A percentile compares a stretch with the other conserved stretches of the same genome.
Conservation (phyloP, 2,329 filamentous ascomycete genomes). For the Colletotrichum paranaense region DNA sequence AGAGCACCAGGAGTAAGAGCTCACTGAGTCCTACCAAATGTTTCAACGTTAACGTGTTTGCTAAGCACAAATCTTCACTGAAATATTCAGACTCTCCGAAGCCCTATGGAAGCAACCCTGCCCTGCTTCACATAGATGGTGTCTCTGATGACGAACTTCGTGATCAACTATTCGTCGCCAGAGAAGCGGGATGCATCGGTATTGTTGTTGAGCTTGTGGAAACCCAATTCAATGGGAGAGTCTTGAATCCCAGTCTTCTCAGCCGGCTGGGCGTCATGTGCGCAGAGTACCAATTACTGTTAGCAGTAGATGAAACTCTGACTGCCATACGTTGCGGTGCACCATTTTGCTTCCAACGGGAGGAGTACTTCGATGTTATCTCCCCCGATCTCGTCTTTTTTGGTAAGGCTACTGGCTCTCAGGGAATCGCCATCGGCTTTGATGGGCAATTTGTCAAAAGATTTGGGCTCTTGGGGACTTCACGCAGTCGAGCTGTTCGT, state of each 20-base stretch:
- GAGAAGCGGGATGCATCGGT: slow-evolving; percentile 38
- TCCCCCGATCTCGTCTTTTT: slow-evolving; percentile 41
- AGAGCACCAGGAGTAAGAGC: slow-evolving; percentile 35
- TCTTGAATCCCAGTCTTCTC: slow-evolving; percentile 35
- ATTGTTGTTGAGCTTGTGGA: slow-evolving; percentile 40
- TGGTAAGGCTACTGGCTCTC: slow-evolving; percentile 33
- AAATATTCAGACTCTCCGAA: not conserved
- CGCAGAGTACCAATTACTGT: slow-evolving; percentile 34
- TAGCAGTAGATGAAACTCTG: slow-evolving; percentile 40
- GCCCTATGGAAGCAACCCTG: slow-evolving; percentile 34
- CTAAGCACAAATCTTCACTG: not conserved
- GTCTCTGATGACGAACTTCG: slow-evolving; percentile 34
- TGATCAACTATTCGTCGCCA: slow-evolving; percentile 37
- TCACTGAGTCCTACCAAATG: rapidly evolving
- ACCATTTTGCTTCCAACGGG: slow-evolving; percentile 42
- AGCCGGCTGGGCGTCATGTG: slow-evolving; percentile 33
- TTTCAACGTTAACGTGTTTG: not conserved
- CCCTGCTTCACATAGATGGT: slow-evolving; percentile 37
- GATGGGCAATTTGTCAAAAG: slow-evolving; percentile 10
- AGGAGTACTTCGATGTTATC: slow-evolving; percentile 35
- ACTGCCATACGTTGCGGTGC: slow-evolving; percentile 41
- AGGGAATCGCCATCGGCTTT: slow-evolving; percentile 21
- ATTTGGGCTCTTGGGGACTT: slow-evolving; percentile 2
- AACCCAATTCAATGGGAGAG: slow-evolving; percentile 39
- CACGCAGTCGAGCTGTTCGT: slow-evolving; percentile 1